Evolutionary conservation across 331 rosid species (phyloP).

Genomic region (Acacia concinna): DNA sequence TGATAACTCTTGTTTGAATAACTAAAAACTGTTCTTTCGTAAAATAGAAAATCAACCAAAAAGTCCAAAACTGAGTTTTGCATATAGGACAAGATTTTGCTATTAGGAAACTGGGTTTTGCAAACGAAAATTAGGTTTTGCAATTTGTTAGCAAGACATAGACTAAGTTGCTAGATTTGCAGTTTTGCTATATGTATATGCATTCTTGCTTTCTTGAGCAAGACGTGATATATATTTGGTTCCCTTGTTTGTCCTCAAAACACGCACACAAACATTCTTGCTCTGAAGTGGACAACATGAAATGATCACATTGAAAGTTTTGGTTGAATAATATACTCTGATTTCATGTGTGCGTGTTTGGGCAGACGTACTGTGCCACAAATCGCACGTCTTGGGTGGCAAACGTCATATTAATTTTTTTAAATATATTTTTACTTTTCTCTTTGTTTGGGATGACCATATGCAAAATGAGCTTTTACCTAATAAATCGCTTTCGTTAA

Average conservation of each 20-base stretch:
- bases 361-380: no score
- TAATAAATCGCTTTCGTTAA: no score
- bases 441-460: no score
- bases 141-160: background rate
- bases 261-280: no score
- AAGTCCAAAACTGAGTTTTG: background rate
- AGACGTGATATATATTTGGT: background rate
- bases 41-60: background rate
- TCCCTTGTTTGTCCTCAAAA: background rate
- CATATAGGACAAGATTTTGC: background rate
- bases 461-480: no score
- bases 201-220: background rate
- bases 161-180: background rate
- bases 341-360: background rate
- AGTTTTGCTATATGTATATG: background rate
- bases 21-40: background rate
- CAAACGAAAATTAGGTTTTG: background rate
- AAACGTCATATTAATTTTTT: no score
- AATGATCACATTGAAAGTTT: background rate
- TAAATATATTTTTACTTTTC: no score
- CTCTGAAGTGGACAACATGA: background rate
- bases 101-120: background rate
- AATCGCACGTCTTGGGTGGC: no score
- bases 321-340: background rate
- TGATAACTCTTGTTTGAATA: background rate